Base-by-base conservation (phyloP, 78 protist species). In the Fonticula alba region DNA sequence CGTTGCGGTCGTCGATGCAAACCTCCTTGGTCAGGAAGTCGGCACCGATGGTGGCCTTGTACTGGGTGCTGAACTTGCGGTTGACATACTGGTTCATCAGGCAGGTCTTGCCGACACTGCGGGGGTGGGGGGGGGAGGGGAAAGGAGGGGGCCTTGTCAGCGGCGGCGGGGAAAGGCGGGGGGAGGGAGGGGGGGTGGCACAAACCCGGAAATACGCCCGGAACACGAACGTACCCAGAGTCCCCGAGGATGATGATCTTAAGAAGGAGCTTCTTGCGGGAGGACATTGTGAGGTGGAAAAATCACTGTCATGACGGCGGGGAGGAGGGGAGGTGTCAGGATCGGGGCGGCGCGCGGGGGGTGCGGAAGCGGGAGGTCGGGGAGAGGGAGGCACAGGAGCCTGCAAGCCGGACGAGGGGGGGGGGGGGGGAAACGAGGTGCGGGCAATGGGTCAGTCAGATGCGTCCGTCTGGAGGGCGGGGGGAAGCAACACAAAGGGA, bases 31-130 rank as follows among this genome's bases (percentile, higher is more conserved):
- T 89, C 47, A 93, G 80, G 82, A 97, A 97, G 67, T 97, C 99
- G 17, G 99, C 99, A 29, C 99, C 99, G 41, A 97, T 95, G 68
- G 99, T 97, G 43, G 99, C 99, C 82, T 94, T 95, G 83, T 97
- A 95, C 68, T 86, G 86, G 80, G 68, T 79, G 71, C 79, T 78
- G 80, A 95, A 95, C 82, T 88, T 85, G 66, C 84, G 73, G 83
- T 84, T 88, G 32, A 93, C 99, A 64, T 85, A 86, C 62, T 85
- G 95, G 73, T 84, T 80, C 89, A 94, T 87, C 43, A 92, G 82
- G 17, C 89, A 89, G 9, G 98, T 90, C 85, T 92, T 92, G 31
- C 98, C 98, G 43, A 85, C 91, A 58, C 86, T 73, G 62, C 36
- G 15, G 53, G n/a, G 11, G 58, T 52, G 54, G 13, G 54, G 5